Base-by-base conservation (phyloP, 257 asterid genomes). In the Plantago elongata region DNA sequence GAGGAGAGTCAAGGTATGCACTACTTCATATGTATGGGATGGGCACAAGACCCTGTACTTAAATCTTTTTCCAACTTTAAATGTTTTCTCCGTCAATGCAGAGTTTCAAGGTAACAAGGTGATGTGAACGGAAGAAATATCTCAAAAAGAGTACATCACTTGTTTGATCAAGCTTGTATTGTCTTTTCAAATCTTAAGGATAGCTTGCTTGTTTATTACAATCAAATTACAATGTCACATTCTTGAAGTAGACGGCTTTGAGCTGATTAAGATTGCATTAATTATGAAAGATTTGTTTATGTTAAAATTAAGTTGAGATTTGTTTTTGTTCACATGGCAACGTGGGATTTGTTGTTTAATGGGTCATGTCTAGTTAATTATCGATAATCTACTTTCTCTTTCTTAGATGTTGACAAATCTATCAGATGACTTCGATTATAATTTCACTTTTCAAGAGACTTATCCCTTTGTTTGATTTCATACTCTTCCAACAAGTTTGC, bases 1-100 rank as follows among this genome's bases (percentile, higher is more conserved):
- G 59, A 82, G 77, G 72, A 81, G 81, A 66, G 94, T 89, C 47
- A 89, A 86, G 95, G 95, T 89, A 79, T 34, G 79, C 3, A 10
- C 14, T 48, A 62, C 11, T n/a, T 51, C 10, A n/a, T 7, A 34
- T 7, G 10, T 7, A 27, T 18, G 51, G 8, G 17, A 45, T 22
- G 2, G 7, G 13, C 60, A 54, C 3, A 22, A 22, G 27, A 22
- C 27, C 27, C 27, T 22, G 2, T 22, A 0, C n/a, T n/a, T n/a
- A n/a, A n/a, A n/a, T n/a, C n/a, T 57, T 27, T 57, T 9, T 0
- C 45, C 22, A 18, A 3, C 0, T 42, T 5, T 16, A 22, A 34
- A 27, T 45, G 11, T 40, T 27, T 51, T 54, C 44, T 30, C 17
- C 38, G 15, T 61, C 27, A 45, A 57, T 74, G 79, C 81, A 82